Evolutionary conservation across 768 basidiomycete species (phyloP).

Genomic region (Grammothele lineata): DNA sequence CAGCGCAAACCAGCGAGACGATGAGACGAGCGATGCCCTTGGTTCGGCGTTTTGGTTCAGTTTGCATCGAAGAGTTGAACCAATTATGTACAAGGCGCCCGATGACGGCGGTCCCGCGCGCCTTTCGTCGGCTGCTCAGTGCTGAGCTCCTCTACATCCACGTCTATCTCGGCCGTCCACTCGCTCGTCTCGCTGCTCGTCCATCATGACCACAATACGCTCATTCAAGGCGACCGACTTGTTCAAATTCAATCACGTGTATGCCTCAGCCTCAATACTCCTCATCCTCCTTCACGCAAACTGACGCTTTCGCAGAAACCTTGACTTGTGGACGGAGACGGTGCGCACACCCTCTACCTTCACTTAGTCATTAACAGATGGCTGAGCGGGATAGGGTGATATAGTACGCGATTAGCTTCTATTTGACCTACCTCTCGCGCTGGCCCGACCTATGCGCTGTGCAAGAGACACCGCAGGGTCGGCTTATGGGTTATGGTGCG

Average conservation of each 20-base stretch:
- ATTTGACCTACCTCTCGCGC: slow-evolving; percentile 79
- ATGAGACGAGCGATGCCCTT: too few species aligned
- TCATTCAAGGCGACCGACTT: slow-evolving; percentile 88
- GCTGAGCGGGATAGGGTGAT: not conserved
- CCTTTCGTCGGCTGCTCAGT: too few species aligned
- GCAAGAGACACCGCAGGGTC: slow-evolving; percentile 74
- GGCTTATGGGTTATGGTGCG: slow-evolving; percentile 93
- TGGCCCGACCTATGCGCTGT: slow-evolving; percentile 92
- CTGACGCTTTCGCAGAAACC: slow-evolving; percentile 52
- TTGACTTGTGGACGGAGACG: slow-evolving; percentile 97
- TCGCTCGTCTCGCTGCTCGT: too few species aligned
- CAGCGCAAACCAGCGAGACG: too few species aligned
- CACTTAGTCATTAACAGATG: not conserved
- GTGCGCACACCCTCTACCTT: slow-evolving; percentile 42
- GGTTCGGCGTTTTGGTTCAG: too few species aligned
- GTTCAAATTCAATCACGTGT: slow-evolving; percentile 93
- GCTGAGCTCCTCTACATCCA: too few species aligned
- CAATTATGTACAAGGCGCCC: too few species aligned
- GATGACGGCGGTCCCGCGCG: too few species aligned
- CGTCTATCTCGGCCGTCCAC: too few species aligned
- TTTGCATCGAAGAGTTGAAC: too few species aligned
- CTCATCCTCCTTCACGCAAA: not conserved
- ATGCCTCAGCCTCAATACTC: slow-evolving; percentile 22
- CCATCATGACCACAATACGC: slow-evolving; percentile 74
- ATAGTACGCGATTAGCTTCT: slow-evolving; percentile 86